Evolutionary conservation across 345 rosid genomes (phyloP), one percentile per base, ranked within the genome.

Genomic region (Populus deltoides): DNA sequence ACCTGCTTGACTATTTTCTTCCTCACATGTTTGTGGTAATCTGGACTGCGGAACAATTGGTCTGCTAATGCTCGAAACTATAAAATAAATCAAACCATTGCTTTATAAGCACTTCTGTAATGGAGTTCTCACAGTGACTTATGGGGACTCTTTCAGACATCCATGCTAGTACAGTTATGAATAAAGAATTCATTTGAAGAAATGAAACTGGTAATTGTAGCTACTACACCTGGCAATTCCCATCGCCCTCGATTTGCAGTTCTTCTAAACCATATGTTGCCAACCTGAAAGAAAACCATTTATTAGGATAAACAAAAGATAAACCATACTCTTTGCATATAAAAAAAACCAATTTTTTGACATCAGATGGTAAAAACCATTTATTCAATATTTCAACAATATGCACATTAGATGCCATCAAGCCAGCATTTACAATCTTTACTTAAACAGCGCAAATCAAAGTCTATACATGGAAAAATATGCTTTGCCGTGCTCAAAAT

Each of bases 11-110:
- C 83, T 74, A 93, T 75, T 82, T 93, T 83, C 87, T 86, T 95
- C 79, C 99, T 87, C 27, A 92, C 91, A 85, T 88, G 89, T 80
- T 87, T 92, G 82, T 95, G 98, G 75, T 93, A 88, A 68, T 92
- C 94, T 75, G 96, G 87, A 86, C 85, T 90, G 36, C 93, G 89
- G 85, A 90, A 90, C 80, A 93, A 81, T 84, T 95, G 99, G 86
- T 95, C 99, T 70, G 99, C 94, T 80, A 95, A 81, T 71, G 99
- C 98, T 83, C 98, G 95, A 80, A 95, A 95, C 99, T 95, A 86
- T 70, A 16, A 66, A 38, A 59, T 9, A 39, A 68, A 71, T 24
- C 29, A 73, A 76, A 51, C 10, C 33, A 59, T 22, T 27, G 6
- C 16, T 70, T 51, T 65, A 55, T 18, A 78, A 51, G 73, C 36